These are phyloP conservation scores for Dendrobium huoshanense DNA, from an alignment of 106 monocot genomes.

Conservation along the genomic window DNA sequence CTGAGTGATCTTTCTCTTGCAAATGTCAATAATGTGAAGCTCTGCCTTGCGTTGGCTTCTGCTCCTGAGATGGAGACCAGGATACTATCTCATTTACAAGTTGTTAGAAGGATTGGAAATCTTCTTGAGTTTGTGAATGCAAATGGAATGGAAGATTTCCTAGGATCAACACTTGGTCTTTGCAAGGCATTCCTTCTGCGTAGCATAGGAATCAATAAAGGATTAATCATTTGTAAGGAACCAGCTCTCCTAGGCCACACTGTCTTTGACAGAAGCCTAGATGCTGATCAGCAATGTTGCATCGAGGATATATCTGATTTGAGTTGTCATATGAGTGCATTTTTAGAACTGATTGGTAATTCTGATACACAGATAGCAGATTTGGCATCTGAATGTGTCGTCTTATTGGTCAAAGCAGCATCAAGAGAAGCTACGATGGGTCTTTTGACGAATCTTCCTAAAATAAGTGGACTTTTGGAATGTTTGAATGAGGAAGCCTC, in stretches of 20 bases:
- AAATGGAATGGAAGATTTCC: slow-evolving; percentile 94
- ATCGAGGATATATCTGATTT: slow-evolving; percentile 83
- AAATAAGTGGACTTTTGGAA: slow-evolving; percentile 44
- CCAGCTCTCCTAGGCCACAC: slow-evolving; percentile 51
- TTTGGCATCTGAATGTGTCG: slow-evolving; percentile 82
- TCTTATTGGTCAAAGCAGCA: slow-evolving; percentile 65
- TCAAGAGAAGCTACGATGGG: slow-evolving; percentile 87
- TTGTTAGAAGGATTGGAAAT: slow-evolving; percentile 84
- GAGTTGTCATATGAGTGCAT: slow-evolving; percentile 53
- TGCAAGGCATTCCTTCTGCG: slow-evolving; percentile 84
- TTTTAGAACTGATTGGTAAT: slow-evolving; percentile 59
- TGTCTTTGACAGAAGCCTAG: slow-evolving; percentile 39
- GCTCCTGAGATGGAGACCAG: slow-evolving; percentile 85
- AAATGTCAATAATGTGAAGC: slow-evolving; percentile 91
- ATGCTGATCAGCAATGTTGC: slow-evolving; percentile 41
- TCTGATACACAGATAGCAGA: slow-evolving; percentile 44
- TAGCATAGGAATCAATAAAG: slow-evolving; percentile 57
- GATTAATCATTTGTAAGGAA: slow-evolving; percentile 40
- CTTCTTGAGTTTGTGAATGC: slow-evolving; percentile 83
- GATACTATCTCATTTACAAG: slow-evolving; percentile 59
- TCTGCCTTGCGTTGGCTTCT: slow-evolving; percentile 80
- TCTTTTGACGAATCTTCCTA: slow-evolving; percentile 69
- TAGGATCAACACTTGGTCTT: slow-evolving; percentile 74
- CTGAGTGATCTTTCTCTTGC: slow-evolving; percentile 70
- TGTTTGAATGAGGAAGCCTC: slow-evolving; percentile 20